Base-by-base conservation (phyloP, 495 filamentous ascomycete species). In the Aspergillus bridgeri region DNA sequence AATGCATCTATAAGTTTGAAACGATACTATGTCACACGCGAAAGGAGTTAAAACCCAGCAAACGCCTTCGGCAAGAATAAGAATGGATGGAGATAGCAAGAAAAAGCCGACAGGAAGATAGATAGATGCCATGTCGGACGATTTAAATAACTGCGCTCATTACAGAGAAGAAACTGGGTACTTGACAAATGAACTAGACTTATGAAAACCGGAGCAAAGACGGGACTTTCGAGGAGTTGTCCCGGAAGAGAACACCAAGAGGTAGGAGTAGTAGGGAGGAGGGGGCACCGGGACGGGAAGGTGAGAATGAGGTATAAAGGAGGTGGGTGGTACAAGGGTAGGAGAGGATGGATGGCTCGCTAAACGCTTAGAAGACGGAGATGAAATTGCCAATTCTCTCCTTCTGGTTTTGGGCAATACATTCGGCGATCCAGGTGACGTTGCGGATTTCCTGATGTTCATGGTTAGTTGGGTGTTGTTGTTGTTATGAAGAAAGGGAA, bases 401-500 rank as follows among this genome's bases (percentile, higher is more conserved):
- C 78, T 98, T 99, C 80, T 99, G 94, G 79, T 96, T 96, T 75
- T 99, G 94, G 48, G 94, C 94, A 84, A 99, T 99, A 76, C 94
- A 99, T 74, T 99, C 94, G 8, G 95, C 86, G 68, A 99, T 99
- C 94, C 94, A 99, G 48, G 93, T 98, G 66, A 99, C 94, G 67
- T 99, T 99, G 42, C 94, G 89, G 70, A 98, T 96, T 88, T 99
- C 94, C 94, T 96, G 58, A 23, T 13, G 15, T 24, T 23, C 19
- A 17, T 11, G 22, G 48, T 80, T 38, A 38, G 33, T 57, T 75
- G n/a, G n/a, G n/a, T n/a, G n/a, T n/a, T n/a, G 67, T 49, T 60
- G 6, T 3, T 7, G 15, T 54, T 15, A 2, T 5, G 17, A 22
- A 17, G 22, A 23, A 38, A 7, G 15, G 24, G 3, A 15, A 13